Evolutionary conservation across 2,329 filamentous ascomycete genomes (phyloP).

Genomic region (Colletotrichum lini): DNA sequence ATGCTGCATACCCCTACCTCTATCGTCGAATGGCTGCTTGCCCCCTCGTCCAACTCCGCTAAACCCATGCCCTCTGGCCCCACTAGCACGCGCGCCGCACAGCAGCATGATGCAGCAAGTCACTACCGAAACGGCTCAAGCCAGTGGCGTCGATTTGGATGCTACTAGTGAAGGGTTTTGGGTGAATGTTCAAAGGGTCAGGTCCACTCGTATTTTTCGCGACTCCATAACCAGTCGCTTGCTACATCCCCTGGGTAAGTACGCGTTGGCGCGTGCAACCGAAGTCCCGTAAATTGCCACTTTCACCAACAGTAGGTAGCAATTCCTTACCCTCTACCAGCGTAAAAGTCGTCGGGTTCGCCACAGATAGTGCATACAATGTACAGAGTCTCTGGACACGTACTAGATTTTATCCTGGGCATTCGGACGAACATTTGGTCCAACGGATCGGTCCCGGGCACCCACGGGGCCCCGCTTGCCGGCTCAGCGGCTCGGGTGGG

Average conservation of each 20-base stretch:
- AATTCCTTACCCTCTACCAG: too few relatives aligned
- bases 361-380: too few relatives aligned
- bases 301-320: too few relatives aligned
- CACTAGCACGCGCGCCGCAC: neutral
- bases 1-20: slow-evolving; percentile 1
- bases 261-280: too few relatives aligned
- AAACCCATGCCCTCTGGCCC: neutral
- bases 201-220: too few relatives aligned
- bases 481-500: neutral
- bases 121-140: slow-evolving; percentile 5
- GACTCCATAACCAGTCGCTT: neutral
- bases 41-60: neutral
- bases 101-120: neutral
- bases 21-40: slow-evolving; percentile 1
- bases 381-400: too few relatives aligned
- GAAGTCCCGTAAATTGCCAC: too few relatives aligned
- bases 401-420: neutral
- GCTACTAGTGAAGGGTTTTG: neutral
- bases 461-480: neutral
- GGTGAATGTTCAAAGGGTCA: neutral
- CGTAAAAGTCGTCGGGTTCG: too few relatives aligned
- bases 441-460: slow-evolving; percentile 10
- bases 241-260: neutral
- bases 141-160: slow-evolving; percentile 1
- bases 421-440: slow-evolving; percentile 25